Percentiles rank a stretch among this genome's conserved stretches.
Conservation (phyloP, 345 rosid species). For the Eucalyptus sideroxylon region DNA sequence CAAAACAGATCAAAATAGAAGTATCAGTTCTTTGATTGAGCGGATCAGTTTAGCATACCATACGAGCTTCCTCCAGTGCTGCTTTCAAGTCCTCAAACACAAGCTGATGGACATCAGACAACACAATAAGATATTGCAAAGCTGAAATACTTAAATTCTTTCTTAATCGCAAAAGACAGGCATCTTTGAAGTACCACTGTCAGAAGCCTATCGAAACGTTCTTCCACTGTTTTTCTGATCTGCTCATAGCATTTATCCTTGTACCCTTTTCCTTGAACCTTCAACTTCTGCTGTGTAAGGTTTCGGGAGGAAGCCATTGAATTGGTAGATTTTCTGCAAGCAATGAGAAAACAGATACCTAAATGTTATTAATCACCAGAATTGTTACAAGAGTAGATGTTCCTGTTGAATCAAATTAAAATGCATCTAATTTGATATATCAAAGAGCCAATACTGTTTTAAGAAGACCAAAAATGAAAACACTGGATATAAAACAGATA, state of each 20-base stretch:
- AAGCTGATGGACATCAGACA: conserved; percentile 40
- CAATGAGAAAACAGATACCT: neutral
- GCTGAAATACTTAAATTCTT: neutral
- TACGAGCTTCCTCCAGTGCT: conserved; percentile 94
- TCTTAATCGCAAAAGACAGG: neutral
- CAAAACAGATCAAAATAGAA: neutral
- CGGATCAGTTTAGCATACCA: conserved; percentile 27
- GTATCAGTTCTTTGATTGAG: neutral
- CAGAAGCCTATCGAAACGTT: conserved; percentile 72
- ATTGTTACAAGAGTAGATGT: neutral
- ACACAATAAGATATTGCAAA: conserved; percentile 1
- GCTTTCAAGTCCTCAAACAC: conserved; percentile 87
- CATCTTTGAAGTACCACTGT: conserved; percentile 33
- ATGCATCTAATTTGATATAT: neutral
- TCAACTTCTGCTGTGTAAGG: conserved; percentile 57
- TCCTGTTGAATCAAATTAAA: neutral
- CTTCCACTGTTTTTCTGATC: conserved; percentile 81
- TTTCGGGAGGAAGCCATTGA: conserved; percentile 46
- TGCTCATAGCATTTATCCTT: conserved; percentile 98
- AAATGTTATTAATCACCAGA: neutral
- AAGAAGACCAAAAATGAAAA: neutral
- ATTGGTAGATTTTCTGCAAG: conserved; percentile 52
- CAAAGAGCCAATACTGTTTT: neutral
- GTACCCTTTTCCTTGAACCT: conserved; percentile 84
- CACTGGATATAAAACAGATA: neutral